phyloP scores from a whole-genome alignment of 352 stramenopile genomes.

The Globisporangium abappressorium region DNA sequence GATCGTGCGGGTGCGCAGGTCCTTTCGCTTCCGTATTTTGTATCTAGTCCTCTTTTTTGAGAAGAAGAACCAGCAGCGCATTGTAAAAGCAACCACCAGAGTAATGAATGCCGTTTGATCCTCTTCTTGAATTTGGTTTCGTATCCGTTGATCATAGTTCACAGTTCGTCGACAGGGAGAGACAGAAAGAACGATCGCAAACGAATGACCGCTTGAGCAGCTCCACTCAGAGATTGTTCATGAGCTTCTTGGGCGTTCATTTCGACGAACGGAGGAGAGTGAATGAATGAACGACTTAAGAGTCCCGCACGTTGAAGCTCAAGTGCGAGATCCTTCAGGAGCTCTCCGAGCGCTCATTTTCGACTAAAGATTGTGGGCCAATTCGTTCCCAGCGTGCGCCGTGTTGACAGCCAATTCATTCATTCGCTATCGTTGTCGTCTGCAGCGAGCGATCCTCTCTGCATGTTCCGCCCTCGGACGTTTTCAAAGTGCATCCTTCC shows the following conservation, averaged over 20 bases:
- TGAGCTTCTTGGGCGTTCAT: neutral
- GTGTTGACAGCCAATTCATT: neutral
- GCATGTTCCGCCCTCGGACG: neutral
- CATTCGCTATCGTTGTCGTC: neutral
- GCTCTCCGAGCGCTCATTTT: neutral
- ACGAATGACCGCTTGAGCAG: neutral
- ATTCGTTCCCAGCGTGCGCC: neutral
- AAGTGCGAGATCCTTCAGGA: no score
- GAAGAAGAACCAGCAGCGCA: neutral
- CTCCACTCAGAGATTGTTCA: neutral
- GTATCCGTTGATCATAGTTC: neutral
- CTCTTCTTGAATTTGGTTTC: neutral
- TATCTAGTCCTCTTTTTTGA: conserved; percentile 1
- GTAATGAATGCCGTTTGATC: neutral
- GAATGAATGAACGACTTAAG: no score
- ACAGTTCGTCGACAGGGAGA: neutral
- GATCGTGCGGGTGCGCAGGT: neutral
- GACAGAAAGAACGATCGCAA: neutral
- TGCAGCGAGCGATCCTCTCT: neutral
- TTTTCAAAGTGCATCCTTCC: neutral
- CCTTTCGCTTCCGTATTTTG: neutral
- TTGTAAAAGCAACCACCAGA: neutral
- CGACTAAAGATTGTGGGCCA: neutral
- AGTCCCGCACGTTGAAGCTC: no score
- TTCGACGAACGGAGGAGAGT: no score